Evolutionary conservation across 148 eudicot genomes (phyloP).

Genomic region (Polygonum aviculare): DNA sequence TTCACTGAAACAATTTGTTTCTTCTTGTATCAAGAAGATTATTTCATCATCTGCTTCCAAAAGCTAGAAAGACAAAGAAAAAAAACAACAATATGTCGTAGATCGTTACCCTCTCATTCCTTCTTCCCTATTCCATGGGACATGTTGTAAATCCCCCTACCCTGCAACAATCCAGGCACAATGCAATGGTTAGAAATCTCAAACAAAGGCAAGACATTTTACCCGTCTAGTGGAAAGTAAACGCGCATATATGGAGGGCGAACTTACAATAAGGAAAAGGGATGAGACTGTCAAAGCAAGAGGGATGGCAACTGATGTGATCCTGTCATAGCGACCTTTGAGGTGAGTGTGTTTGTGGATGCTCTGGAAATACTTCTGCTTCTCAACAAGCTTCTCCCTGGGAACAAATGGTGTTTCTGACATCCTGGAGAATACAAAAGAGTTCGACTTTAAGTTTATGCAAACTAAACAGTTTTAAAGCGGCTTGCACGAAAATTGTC

Average conservation of each 20-base stretch:
- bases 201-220: not conserved
- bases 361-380: conserved; percentile 50
- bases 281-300: conserved; percentile 44
- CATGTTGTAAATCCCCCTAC: conserved; percentile 55
- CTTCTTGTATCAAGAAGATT: conserved; percentile 6
- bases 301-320: conserved; percentile 74
- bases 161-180: conserved; percentile 24
- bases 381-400: conserved; percentile 55
- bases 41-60: conserved; percentile 12
- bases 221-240: not conserved
- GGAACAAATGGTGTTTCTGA: conserved; percentile 52
- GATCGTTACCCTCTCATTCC: conserved; percentile 26
- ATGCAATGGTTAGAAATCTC: not conserved
- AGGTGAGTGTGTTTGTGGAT: conserved; percentile 49
- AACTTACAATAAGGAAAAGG: conserved; percentile 41
- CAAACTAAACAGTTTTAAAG: not conserved
- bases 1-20: not conserved
- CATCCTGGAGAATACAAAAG: conserved; percentile 35
- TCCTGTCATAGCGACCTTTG: conserved; percentile 54
- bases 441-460: not conserved
- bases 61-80: not conserved
- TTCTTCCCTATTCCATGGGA: conserved; percentile 69
- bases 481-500: not conserved
- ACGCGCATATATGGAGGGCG: not conserved
- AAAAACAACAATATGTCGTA: not conserved